These are phyloP conservation scores for Cochlearia excelsa DNA, from an alignment of 345 rosid species.

Conservation along the genomic window DNA sequence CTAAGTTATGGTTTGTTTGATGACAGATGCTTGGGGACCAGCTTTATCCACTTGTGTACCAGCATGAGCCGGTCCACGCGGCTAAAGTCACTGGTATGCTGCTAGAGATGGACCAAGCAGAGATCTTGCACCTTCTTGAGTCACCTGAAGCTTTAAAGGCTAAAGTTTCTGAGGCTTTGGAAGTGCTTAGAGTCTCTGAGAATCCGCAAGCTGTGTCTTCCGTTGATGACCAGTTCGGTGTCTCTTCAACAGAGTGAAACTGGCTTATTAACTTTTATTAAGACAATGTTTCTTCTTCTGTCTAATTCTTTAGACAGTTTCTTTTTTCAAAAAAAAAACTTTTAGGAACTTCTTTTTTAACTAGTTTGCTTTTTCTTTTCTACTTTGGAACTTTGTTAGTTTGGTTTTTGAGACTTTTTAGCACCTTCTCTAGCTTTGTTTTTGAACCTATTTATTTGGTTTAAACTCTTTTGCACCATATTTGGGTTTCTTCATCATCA, in stretches of 20 bases:
- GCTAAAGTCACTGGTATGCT: constrained; percentile 75
- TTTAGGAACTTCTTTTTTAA: too few species aligned
- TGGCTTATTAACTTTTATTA: too few species aligned
- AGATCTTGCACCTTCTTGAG: constrained; percentile 58
- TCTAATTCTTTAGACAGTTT: too few species aligned
- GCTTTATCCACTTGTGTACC: constrained; percentile 62
- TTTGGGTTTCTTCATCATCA: too few species aligned
- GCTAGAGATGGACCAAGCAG: constrained; percentile 71
- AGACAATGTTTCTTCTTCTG: too few species aligned
- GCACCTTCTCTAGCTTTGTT: too few species aligned
- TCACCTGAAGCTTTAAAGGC: constrained; percentile 62
- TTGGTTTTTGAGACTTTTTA: too few species aligned
- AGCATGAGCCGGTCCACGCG: constrained; percentile 51
- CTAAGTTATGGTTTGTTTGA: not conserved
- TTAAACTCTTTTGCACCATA: too few species aligned
- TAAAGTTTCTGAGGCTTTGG: constrained; percentile 66
- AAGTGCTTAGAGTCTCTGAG: constrained; percentile 45
- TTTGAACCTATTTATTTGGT: too few species aligned
- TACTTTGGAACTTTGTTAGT: too few species aligned
- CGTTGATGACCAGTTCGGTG: constrained; percentile 37
- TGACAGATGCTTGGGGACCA: constrained; percentile 67
- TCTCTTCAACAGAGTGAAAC: constrained; percentile 22
- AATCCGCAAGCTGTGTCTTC: constrained; percentile 21
- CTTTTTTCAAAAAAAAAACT: too few species aligned
- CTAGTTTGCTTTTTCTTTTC: too few species aligned